These are phyloP conservation scores for Alternaria gansuensis DNA, from an alignment of 2,329 filamentous ascomycete species.

Conservation along the genomic window DNA sequence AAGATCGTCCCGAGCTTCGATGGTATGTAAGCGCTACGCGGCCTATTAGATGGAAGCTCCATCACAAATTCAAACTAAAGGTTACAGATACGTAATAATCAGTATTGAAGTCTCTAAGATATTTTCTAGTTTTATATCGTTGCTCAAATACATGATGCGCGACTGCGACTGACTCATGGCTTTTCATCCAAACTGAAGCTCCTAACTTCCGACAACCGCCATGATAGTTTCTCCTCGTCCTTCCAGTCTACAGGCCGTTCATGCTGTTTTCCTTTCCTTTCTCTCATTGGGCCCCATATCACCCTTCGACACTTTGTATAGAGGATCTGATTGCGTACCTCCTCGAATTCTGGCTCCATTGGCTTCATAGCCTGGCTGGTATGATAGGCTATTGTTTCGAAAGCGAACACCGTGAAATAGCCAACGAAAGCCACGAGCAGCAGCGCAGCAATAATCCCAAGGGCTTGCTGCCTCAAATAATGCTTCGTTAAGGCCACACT, in stretches of 20 bases:
- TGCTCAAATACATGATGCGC: background rate
- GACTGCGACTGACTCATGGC: background rate
- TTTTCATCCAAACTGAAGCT: background rate
- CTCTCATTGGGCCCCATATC: background rate
- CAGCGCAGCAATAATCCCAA: conserved; percentile 83
- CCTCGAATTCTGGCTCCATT: background rate
- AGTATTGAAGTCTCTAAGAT: background rate
- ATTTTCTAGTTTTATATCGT: background rate
- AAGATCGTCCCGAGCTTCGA: conserved; percentile 2
- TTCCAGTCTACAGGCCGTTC: background rate
- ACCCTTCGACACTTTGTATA: background rate
- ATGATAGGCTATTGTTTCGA: conserved; percentile 58
- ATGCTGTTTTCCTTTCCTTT: background rate
- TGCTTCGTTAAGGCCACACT: conserved; percentile 71
- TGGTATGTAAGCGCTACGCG: conserved; percentile 3
- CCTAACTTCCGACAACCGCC: background rate
- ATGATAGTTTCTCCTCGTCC: background rate
- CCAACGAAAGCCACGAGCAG: conserved; percentile 81
- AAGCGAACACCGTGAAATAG: conserved; percentile 75
- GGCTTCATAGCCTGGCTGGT: conserved; percentile 28
- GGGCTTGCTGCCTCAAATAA: conserved; percentile 77
- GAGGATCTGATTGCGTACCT: conserved; percentile 3
- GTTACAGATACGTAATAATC: background rate
- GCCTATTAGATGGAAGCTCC: background rate
- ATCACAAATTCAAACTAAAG: background rate